Base-by-base conservation (phyloP, 805 yeast genomes). In the Yarrowia bubula region DNA sequence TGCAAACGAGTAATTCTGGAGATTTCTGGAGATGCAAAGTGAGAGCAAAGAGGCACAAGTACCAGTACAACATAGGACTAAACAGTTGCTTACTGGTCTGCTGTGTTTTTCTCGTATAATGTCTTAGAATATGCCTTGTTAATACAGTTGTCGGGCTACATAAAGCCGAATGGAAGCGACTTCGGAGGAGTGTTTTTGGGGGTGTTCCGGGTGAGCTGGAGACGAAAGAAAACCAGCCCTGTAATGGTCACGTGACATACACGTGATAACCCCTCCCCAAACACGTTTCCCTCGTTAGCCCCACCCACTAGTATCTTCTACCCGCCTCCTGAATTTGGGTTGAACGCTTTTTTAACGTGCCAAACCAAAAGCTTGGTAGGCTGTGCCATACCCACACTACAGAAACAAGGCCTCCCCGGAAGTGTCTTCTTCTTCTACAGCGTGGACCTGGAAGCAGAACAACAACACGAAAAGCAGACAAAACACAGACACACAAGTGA, bases 321-420 rank as follows among this genome's bases (percentile, higher is more conserved):
- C n/a, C n/a, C n/a, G n/a, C 38, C 10, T 9, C 38, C 10, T 35
- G 13, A 47, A 47, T 17, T 48, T 48, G 55, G 55, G 55, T 48
- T 48, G 55, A 48, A 48, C 55, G 55, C 28, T 22, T 48, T 48
- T 48, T 48, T 48, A 48, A 35, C 55, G 55, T 48, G 55, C 55
- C 41, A 48, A 48, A 48, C 55, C 41, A 35, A 48, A 48, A 48
- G 55, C 55, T 48, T 48, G 55, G 55, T 48, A 41, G 55, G 55
- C 55, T 35, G 41, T 48, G 41, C 41, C 41, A 48, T 48, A 48
- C 41, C 35, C 18, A 48, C 53, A 32, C 28, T 22, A 22, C 28
- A 22, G 28, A 47, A n/a, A 48, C 55, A 48, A 48, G 33, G 55
- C 55, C 55, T 5, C 28, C 28, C 28, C 28, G 28, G 41, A 35